Base-by-base conservation (phyloP, 495 filamentous ascomycete genomes). In the Echria macrotheca region DNA sequence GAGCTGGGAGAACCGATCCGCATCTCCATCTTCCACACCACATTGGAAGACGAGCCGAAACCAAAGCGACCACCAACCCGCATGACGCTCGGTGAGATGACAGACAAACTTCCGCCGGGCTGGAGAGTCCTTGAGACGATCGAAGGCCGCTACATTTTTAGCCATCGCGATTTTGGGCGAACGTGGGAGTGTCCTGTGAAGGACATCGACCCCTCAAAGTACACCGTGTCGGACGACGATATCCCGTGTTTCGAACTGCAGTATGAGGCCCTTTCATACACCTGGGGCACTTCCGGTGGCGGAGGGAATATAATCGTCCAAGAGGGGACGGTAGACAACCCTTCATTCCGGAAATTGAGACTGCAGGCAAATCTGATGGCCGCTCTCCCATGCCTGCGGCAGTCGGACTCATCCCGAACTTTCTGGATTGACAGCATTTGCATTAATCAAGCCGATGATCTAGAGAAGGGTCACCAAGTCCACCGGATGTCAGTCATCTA, bases 401-500 rank as follows among this genome's bases (percentile, higher is more conserved):
- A 37, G 15, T 4, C n/a, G 3, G 35, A 37, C 2, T 17, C 5
- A 3, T 3, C 35, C 10, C 35, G 35, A 17, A 37, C 35, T 4
- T 37, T 37, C n/a, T 37, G 35, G 35, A 37, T 37, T 18, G 35
- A 37, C 35, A n/a, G 35, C 35, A 37, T 37, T 18, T 37, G 35
- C 35, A 37, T 37, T 18, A 37, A 37, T 4, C 35, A 37, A 37
- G 35, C 35, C 2, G 35, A 37, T n/a, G 35, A 37, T 18, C 35
- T 18, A 18, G 35, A 37, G 10, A 37, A 37, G 10, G 35, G 35
- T 9, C 35, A 37, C 35, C 35, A 37, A 37, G 35, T 37, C 10
- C 35, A 37, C 35, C 35, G 35, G 15, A 37, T 37, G 35, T 14
- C 35, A 17, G 35, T 37, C 35, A 37, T 37, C 14, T 37, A 37